Evolutionary conservation across 768 basidiomycete species (phyloP), one percentile per base, ranked within the genome.

Genomic region (Gymnopilus dilepis): DNA sequence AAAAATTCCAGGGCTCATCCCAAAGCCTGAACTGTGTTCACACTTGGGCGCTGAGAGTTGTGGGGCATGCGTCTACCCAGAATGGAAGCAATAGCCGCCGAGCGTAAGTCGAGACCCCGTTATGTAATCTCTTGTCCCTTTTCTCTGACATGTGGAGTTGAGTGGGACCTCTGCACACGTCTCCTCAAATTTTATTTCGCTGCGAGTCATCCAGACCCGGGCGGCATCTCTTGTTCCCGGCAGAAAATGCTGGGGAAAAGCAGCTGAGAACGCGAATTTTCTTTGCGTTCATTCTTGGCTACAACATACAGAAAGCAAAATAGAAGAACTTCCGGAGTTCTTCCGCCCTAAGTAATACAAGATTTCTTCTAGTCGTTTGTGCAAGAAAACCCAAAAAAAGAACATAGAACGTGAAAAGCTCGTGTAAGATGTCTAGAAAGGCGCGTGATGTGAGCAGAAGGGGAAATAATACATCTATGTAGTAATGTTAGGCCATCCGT

Each of bases 381-480:
- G 31, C 47, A 50, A 12, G 17, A 50, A 30, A 50, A 31, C 17
- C 28, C 47, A 13, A 31, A 50, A 50, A 30, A 28, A 30, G 47
- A 50, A 50, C 26, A n/a, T 30, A 50, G 17, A 50, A 28, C 47
- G 9, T 50, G 28, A 50, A 30, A 50, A 31, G 17, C 47, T 50
- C 28, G 47, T 50, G 24, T 17, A 47, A 47, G 11, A 26, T 47
- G 30, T 50, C 47, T 50, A n/a, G 34, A n/a, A n/a, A 50, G 28
- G 47, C 15, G 47, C 28, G 17, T 31, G n/a, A 50, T 31, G 28
- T 17, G 3, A 41, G 40, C 40, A 41, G 40, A 41, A 26, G 43
- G 24, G 43, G 43, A 47, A 47, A 26, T 47, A 47, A 47, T 47
- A 47, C 43, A 47, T 47, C 43, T 50, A 50, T 50, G 47, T 50